Evolutionary conservation across 2,329 filamentous ascomycete species (phyloP).

Genomic region (Coleophoma cylindrospora): DNA sequence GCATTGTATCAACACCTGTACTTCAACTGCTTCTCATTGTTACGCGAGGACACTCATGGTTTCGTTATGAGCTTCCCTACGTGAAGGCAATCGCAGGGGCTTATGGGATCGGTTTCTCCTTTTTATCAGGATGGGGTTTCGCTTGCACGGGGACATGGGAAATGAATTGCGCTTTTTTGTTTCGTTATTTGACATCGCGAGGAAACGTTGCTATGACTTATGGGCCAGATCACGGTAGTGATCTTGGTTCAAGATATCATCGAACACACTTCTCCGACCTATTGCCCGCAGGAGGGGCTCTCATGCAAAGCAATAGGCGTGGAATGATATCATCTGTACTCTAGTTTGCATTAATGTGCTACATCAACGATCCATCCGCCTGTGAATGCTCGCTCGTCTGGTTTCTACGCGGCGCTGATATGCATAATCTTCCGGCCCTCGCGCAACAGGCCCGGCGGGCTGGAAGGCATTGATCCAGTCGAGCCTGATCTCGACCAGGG

Average conservation of each 20-base stretch:
- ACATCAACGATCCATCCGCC: conserved; percentile 1
- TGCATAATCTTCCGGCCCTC: not conserved
- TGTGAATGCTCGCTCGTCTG: no score
- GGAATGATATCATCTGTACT: conserved; percentile 25
- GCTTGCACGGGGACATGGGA: conserved; percentile 17
- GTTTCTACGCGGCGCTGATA: not conserved
- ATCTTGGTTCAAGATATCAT: conserved; percentile 18
- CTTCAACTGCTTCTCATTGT: conserved; percentile 8
- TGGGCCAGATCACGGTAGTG: conserved; percentile 19
- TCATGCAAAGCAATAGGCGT: conserved; percentile 15
- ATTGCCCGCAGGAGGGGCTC: conserved; percentile 16
- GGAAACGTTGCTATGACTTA: conserved; percentile 20
- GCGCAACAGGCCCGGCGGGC: no score
- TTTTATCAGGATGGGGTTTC: conserved; percentile 25
- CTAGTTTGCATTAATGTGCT: conserved; percentile 22
- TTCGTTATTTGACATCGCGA: conserved; percentile 11
- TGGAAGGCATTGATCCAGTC: no score
- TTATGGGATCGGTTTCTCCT: conserved; percentile 10
- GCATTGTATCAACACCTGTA: conserved; percentile 4
- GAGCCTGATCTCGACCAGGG: no score
- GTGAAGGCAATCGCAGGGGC: conserved; percentile 10
- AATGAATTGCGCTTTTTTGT: conserved; percentile 13
- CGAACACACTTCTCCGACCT: conserved; percentile 4
- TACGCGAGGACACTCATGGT: not conserved
- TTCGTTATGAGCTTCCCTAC: not conserved